Conservation (phyloP, 2,329 filamentous ascomycete genomes). For the Teratosphaeria epicoccoides region DNA sequence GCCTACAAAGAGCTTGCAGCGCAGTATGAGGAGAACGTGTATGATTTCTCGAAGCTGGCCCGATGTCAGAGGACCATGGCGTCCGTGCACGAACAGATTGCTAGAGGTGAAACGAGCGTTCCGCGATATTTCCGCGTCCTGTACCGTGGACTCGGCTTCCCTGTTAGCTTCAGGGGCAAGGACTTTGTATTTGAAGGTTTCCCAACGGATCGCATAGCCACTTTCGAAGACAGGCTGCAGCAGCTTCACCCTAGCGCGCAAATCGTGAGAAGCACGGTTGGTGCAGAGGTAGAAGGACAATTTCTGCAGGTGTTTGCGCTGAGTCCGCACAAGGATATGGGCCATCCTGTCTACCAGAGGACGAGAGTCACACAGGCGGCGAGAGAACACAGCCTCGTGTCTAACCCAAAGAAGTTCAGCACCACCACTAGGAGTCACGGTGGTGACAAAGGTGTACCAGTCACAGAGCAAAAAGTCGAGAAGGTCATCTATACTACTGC, state of each 20-base stretch:
- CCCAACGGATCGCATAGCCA: conserved; percentile 62
- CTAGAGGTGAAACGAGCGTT: conserved; percentile 66
- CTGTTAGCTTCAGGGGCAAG: conserved; percentile 69
- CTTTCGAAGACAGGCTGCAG: conserved; percentile 85
- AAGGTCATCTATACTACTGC: conserved; percentile 76
- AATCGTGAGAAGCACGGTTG: conserved; percentile 59
- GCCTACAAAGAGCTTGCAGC: conserved; percentile 82
- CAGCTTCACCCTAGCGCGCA: conserved; percentile 80
- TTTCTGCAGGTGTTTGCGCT: conserved; percentile 75
- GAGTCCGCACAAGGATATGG: conserved; percentile 69
- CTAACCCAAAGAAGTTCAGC: conserved; percentile 68
- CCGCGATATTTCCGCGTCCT: conserved; percentile 86
- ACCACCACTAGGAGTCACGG: conserved; percentile 61
- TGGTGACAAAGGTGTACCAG: conserved; percentile 41
- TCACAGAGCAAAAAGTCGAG: conserved; percentile 65
- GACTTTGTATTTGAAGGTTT: conserved; percentile 84
- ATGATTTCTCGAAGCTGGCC: conserved; percentile 86
- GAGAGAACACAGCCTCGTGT: conserved; percentile 74
- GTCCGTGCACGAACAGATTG: conserved; percentile 78
- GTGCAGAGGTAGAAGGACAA: conserved; percentile 74
- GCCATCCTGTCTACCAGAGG: conserved; percentile 76
- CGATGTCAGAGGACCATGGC: conserved; percentile 83
- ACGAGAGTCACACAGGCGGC: conserved; percentile 73
- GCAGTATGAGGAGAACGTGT: conserved; percentile 84
- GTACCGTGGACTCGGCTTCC: conserved; percentile 84